phyloP scores from a whole-genome alignment of 768 basidiomycete genomes.

The Termitomyces sp. region DNA sequence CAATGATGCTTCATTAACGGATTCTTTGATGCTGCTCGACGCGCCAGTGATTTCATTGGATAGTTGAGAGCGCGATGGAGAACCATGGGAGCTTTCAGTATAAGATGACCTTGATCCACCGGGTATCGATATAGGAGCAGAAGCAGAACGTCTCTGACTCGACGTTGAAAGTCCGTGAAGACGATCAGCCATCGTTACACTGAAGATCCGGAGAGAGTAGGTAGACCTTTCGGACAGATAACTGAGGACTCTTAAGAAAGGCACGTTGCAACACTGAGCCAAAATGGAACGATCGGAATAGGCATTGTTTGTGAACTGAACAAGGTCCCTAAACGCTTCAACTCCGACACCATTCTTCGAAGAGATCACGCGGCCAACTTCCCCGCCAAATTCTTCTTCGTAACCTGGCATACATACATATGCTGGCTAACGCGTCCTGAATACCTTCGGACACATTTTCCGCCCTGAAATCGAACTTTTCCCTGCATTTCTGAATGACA shows the following conservation, averaged over 20 bases:
- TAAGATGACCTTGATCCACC: constrained; percentile 10
- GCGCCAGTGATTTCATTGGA: constrained; percentile 8
- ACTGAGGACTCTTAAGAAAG: constrained; percentile 1
- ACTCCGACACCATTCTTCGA: background rate
- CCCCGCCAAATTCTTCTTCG: constrained; percentile 27
- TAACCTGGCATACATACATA: background rate
- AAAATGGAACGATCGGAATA: background rate
- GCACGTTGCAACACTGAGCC: constrained; percentile 9
- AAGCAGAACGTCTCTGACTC: constrained; percentile 9
- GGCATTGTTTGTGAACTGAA: background rate
- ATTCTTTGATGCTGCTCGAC: constrained; percentile 11
- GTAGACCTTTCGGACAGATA: background rate
- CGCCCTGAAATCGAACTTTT: background rate
- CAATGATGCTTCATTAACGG: constrained; percentile 27
- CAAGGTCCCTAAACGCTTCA: no score
- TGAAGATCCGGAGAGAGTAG: background rate
- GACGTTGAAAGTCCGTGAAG: constrained; percentile 7
- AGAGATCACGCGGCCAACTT: no score
- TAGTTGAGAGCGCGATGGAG: constrained; percentile 7
- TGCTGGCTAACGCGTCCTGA: background rate
- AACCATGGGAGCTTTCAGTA: constrained; percentile 7
- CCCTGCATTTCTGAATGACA: no score
- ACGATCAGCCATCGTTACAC: constrained; percentile 13
- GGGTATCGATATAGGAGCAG: constrained; percentile 15
- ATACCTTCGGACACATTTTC: background rate